Conservation (phyloP, 225 moss, liverwort and hornwort species). For the Physcomitrellopsis africana region DNA sequence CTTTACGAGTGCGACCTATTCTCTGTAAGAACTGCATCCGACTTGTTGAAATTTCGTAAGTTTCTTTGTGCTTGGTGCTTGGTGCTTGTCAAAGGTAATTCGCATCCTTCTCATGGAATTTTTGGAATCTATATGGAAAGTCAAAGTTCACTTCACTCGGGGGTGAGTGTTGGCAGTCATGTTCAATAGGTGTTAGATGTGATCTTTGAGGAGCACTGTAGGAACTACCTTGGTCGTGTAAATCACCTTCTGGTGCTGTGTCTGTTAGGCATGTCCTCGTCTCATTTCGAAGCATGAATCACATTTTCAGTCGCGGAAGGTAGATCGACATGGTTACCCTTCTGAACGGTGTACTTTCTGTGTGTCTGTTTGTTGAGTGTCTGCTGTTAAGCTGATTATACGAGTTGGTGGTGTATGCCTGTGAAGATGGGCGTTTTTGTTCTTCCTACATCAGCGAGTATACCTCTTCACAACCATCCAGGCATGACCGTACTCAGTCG, state of each 20-base stretch:
- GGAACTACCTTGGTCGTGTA: too few species aligned
- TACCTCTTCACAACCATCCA: slow-evolving; percentile 98
- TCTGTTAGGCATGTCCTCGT: background rate
- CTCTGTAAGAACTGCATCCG: slow-evolving; percentile 54
- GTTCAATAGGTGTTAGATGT: background rate
- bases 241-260: background rate
- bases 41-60: background rate
- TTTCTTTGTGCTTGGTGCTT: slow-evolving; percentile 1
- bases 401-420: slow-evolving; percentile 25
- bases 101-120: background rate
- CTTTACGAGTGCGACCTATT: slow-evolving; percentile 91
- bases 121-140: slow-evolving; percentile 14
- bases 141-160: slow-evolving; percentile 3
- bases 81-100: background rate
- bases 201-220: background rate
- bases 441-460: slow-evolving; percentile 87
- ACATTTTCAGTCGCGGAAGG: background rate
- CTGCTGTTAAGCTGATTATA: slow-evolving; percentile 8
- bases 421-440: slow-evolving; percentile 96
- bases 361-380: slow-evolving; percentile 11
- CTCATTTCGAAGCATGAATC: slow-evolving; percentile 13
- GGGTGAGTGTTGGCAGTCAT: background rate
- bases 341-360: slow-evolving; percentile 1
- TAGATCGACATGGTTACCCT: background rate
- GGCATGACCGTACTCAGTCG: slow-evolving; percentile 99